Conservation (phyloP, 495 filamentous ascomycete genomes). For the Penicillium soppii region DNA sequence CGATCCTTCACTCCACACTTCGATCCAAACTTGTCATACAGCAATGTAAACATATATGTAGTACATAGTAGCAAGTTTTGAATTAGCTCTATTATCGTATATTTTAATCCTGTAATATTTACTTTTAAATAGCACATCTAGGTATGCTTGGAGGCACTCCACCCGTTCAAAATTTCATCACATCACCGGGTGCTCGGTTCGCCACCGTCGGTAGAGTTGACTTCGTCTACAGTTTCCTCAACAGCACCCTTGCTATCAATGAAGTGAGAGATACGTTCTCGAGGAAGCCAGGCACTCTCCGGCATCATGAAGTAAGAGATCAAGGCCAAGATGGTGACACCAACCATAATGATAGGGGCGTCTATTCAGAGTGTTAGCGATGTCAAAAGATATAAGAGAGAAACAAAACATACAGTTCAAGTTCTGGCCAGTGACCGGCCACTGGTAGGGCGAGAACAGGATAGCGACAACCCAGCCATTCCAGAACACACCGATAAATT, state of each 20-base stretch:
- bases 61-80: too few species aligned
- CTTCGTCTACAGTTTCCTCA: slow-evolving; percentile 28
- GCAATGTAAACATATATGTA: too few species aligned
- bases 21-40: too few species aligned
- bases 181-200: slow-evolving; percentile 17
- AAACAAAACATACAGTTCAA: slow-evolving; percentile 41
- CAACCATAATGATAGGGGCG: slow-evolving; percentile 49
- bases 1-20: neutral
- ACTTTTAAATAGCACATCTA: too few species aligned
- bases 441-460: slow-evolving; percentile 47
- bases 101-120: too few species aligned
- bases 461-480: slow-evolving; percentile 52
- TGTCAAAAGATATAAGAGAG: neutral
- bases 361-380: slow-evolving; percentile 27
- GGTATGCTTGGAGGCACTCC: too few species aligned
- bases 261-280: slow-evolving; percentile 42
- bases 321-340: slow-evolving; percentile 48
- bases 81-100: too few species aligned
- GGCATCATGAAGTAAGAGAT: slow-evolving; percentile 50
- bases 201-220: slow-evolving; percentile 5
- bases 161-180: neutral
- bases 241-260: slow-evolving; percentile 44
- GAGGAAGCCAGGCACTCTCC: slow-evolving; percentile 46
- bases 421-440: slow-evolving; percentile 43
- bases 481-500: slow-evolving; percentile 49